Base-by-base conservation (phyloP, 306 rosid genomes). In the Castanea crenata region DNA sequence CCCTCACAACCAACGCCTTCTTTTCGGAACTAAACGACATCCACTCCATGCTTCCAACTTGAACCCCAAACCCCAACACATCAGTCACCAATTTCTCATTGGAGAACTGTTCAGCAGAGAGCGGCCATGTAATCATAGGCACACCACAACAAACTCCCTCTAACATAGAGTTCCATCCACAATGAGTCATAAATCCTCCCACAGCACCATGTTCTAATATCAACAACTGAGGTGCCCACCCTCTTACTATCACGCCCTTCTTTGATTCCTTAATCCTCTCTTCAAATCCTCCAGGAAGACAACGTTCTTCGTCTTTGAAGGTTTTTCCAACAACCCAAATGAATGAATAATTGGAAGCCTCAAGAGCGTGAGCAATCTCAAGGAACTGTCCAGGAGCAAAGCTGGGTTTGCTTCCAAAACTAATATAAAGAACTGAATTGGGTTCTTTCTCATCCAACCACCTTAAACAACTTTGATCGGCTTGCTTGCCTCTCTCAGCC, bases 161-260 rank as follows among this genome's bases (percentile, higher is more conserved):
- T 77, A 91, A 4, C 7, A 88, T 85, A 3, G 97, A 92, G 46
- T 92, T 92, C 96, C 97, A 92, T 5, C 97, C 96, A 29, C 93
- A 90, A 25, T 92, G 96, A 1, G 94, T 92, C 87, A 92, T 61
- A 29, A 89, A 92, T 35, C 94, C 97, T 21, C 89, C 91, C 2
- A 90, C 70, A 0, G 89, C 83, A 3, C 3, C 69, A n/a, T 93
- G 92, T 20, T 89, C 92, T 65, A 91, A 62, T 21, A 93, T 89
- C 87, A 86, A 38, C 6, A 92, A 15, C 73, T 92, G 95, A 0
- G 97, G 94, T 0, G 88, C 94, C 94, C 92, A 92, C 0, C 94
- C 94, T 78, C 89, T 84, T 5, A 90, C 25, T 12, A 92, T 74
- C 81, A 90, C 14, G 16, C 97, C 97, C 41, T 72, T 88, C 15